Evolutionary conservation across 176 grass and related monocot species (phyloP), one percentile per base, ranked within the genome.

Genomic region (Echinochloa phyllopogon): DNA sequence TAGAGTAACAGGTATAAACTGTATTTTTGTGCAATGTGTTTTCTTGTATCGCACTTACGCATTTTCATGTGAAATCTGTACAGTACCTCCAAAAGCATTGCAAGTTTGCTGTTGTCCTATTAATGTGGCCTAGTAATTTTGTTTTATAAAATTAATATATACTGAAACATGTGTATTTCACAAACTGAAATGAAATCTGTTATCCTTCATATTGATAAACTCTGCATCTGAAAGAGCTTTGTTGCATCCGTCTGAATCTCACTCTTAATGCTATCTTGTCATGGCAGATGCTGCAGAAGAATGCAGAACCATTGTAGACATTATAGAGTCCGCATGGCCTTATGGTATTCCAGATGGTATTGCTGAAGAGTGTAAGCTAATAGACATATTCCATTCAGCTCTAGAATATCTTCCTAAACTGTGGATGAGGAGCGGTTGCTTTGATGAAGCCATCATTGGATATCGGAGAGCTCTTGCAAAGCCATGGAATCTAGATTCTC

Each of bases 281-380:
- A 77, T 92, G 71, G 47, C 87, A 99, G 96, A 99, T 92, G 89
- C 96, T 80, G 96, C 94, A 78, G 51, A 94, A 86, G 96, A 99
- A 87, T 99, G 93, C 84, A 92, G 82, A 87, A 91, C 64, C 83
- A 89, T 99, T 82, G 69, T 96, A 53, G 96, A 99, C 62, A 99
- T 99, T 76, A 55, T 96, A 27, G 96, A 99, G 86, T 90, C 67
- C 57, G 93, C 93, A 79, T 99, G 93, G 91, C 88, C 93, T 24
- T 21, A 74, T 92, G 96, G 93, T 69, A 59, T 94, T 82, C 91
- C 96, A 8, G 88, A 95, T 10, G 86, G 85, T 83, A 77, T 72
- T 74, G 88, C 67, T 83, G 81, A 94, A 75, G 96, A 95, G 12
- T 87, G 87, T 67, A 99, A 99, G 79, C 72, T 96, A 69, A 89